Conservation (phyloP, 345 rosid genomes). For the Arabis hirsuta region DNA sequence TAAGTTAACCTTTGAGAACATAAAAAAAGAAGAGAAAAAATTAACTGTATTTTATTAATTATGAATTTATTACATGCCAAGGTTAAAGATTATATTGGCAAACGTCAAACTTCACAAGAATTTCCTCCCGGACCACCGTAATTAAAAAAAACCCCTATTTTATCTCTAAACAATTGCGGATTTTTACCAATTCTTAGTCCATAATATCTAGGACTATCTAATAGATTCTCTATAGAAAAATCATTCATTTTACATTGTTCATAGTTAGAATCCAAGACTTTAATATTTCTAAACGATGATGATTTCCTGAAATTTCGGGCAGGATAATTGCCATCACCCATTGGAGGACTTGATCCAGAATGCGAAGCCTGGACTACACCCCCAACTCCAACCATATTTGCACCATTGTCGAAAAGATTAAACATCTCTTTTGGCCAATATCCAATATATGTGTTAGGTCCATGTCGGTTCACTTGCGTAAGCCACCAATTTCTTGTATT, state of each 20-base stretch:
- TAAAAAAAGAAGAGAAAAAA: too few species aligned
- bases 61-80: not conserved
- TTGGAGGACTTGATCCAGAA: conserved; percentile 10
- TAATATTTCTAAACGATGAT: not conserved
- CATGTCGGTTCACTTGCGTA: not conserved
- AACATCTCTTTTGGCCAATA: conserved; percentile 32
- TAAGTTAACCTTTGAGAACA: too few species aligned
- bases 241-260: not conserved
- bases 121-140: conserved; percentile 26
- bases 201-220: conserved; percentile 36
- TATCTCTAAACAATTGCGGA: too few species aligned
- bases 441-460: not conserved
- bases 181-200: not conserved
- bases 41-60: not conserved
- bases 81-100: not conserved
- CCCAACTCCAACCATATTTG: not conserved
- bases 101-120: conserved; percentile 18
- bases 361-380: conserved; percentile 18
- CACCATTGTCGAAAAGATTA: conserved; percentile 8
- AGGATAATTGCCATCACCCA: too few species aligned
- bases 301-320: too few species aligned
- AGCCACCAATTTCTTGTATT: conserved; percentile 22
- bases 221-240: not conserved
- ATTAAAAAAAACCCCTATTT: not conserved
- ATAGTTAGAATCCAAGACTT: not conserved